These are phyloP conservation scores for Chenopodium berlandieri DNA, from an alignment of 148 eudicot species.

Conservation along the genomic window DNA sequence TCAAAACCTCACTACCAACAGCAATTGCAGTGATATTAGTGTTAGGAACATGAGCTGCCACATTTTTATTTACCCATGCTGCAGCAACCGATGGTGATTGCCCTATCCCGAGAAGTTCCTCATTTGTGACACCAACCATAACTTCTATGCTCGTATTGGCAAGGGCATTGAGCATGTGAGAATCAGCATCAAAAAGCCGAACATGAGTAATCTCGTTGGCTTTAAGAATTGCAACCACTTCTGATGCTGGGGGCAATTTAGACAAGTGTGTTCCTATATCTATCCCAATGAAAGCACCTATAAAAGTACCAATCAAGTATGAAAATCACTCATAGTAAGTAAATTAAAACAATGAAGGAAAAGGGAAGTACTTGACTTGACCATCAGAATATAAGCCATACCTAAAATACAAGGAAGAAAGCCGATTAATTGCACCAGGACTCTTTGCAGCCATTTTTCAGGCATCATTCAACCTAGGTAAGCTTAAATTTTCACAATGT, in stretches of 20 bases:
- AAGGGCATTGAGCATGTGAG: slow-evolving; percentile 67
- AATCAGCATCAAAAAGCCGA: slow-evolving; percentile 75
- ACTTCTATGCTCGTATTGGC: slow-evolving; percentile 79
- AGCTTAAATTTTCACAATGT: slow-evolving; percentile 3
- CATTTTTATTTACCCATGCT: slow-evolving; percentile 71
- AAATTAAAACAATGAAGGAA: not conserved
- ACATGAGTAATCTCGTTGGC: slow-evolving; percentile 70
- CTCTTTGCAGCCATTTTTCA: slow-evolving; percentile 25
- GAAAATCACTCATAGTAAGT: not conserved
- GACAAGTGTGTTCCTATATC: slow-evolving; percentile 68
- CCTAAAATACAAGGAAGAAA: slow-evolving; percentile 34
- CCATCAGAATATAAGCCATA: slow-evolving; percentile 7
- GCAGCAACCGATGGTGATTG: slow-evolving; percentile 73
- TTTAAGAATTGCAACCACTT: slow-evolving; percentile 55
- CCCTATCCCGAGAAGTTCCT: slow-evolving; percentile 66
- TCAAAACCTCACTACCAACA: slow-evolving; percentile 79
- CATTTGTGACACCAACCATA: slow-evolving; percentile 75
- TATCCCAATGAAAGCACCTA: slow-evolving; percentile 71
- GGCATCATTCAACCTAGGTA: slow-evolving; percentile 35
- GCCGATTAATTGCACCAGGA: slow-evolving; percentile 33
- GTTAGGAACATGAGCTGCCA: slow-evolving; percentile 72
- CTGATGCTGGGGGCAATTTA: slow-evolving; percentile 58
- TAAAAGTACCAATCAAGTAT: slow-evolving; percentile 9
- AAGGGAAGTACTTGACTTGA: not conserved
- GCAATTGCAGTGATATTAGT: slow-evolving; percentile 82